Evolutionary conservation across 768 basidiomycete species (phyloP).

Genomic region (Sistotremastrum suecicum): DNA sequence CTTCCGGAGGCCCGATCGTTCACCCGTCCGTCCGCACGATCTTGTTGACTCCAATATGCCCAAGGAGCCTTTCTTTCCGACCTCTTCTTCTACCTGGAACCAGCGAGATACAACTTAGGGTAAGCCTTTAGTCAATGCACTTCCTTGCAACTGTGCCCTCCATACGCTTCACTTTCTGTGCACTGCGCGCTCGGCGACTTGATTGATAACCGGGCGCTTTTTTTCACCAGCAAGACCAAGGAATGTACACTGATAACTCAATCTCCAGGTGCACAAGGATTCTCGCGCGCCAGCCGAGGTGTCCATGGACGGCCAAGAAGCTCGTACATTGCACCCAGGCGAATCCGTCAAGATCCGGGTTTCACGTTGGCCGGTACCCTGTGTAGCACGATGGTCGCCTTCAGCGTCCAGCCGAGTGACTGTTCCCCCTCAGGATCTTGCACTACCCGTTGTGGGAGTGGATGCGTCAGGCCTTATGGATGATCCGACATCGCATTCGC

Average conservation of each 20-base stretch:
- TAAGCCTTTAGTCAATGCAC: slow-evolving; percentile 7
- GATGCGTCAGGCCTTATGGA: not conserved
- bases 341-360: slow-evolving; percentile 78
- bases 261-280: too few species aligned
- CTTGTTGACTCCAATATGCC: slow-evolving; percentile 91
- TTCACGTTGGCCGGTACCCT: slow-evolving; percentile 84
- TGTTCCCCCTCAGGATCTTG: slow-evolving; percentile 19
- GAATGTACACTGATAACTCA: too few species aligned
- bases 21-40: slow-evolving; percentile 85
- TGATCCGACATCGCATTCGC: not conserved
- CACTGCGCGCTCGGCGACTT: too few species aligned
- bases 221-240: too few species aligned
- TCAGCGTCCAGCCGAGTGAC: slow-evolving; percentile 40
- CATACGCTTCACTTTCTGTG: not conserved
- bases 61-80: slow-evolving; percentile 81
- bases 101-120: slow-evolving; percentile 19
- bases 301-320: slow-evolving; percentile 86
- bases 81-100: slow-evolving; percentile 72
- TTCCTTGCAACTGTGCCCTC: not conserved
- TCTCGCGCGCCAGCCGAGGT: slow-evolving; percentile 70
- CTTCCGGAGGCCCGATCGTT: slow-evolving; percentile 91
- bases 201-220: too few species aligned
- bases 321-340: slow-evolving; percentile 68
- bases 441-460: slow-evolving; percentile 37
- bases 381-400: slow-evolving; percentile 63